A percentile compares a stretch with the other conserved stretches of the same genome.
phyloP scores from a whole-genome alignment of 768 basidiomycete species.

The Cystofilobasidium capitatum region DNA sequence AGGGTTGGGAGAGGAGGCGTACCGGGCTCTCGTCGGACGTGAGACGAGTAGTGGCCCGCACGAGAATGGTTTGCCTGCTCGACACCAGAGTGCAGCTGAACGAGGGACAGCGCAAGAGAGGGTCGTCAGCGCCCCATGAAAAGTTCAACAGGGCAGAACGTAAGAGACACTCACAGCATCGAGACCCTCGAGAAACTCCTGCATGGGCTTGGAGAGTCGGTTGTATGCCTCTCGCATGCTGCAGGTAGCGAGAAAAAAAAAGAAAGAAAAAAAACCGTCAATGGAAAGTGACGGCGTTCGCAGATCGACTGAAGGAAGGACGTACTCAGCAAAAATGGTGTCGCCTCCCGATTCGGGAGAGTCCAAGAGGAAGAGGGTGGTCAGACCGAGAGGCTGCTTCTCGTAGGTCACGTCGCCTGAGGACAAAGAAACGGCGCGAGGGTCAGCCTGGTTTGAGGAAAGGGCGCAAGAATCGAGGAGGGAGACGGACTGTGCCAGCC shows the following conservation, averaged over 20 bases:
- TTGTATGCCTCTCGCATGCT: conserved; percentile 81
- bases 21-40: conserved; percentile 63
- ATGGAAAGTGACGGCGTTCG: no score
- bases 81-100: conserved; percentile 52
- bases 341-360: conserved; percentile 65
- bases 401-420: conserved; percentile 67
- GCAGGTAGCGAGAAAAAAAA: no score
- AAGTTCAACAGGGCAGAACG: neutral
- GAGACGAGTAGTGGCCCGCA: conserved; percentile 49
- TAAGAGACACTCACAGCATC: conserved; percentile 46
- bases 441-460: neutral
- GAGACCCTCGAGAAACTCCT: conserved; percentile 64
- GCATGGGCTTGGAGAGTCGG: conserved; percentile 61
- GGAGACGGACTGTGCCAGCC: conserved; percentile 38
- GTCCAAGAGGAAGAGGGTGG: conserved; percentile 67
- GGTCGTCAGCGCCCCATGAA: neutral
- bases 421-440: neutral
- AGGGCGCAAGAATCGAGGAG: conserved; percentile 62
- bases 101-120: no score
- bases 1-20: no score
- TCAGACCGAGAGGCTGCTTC: conserved; percentile 67
- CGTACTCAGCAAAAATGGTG: conserved; percentile 47
- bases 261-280: no score
- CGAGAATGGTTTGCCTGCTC: conserved; percentile 67
- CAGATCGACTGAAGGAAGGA: no score